Evolutionary conservation across 371 early-diverging fungal genomes (phyloP).

Genomic region (Rhizopus delemar): DNA sequence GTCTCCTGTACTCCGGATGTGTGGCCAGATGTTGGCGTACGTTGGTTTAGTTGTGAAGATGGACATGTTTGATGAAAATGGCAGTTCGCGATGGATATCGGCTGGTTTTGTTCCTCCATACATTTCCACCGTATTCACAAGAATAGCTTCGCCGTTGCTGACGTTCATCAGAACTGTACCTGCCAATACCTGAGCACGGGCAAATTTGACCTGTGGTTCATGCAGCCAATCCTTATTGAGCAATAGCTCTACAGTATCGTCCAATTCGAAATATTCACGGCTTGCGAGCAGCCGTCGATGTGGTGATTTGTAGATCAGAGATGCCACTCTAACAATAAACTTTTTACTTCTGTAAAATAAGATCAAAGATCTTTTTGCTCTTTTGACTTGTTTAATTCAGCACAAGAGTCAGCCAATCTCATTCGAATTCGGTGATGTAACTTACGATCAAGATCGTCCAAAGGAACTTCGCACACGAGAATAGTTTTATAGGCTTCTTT

Average conservation of each 20-base stretch:
- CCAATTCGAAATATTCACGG: constrained; percentile 1
- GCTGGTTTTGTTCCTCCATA: constrained; percentile 23
- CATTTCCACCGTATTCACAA: constrained; percentile 30
- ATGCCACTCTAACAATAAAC: no score
- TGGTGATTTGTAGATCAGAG: constrained; percentile 4
- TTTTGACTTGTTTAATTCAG: no score
- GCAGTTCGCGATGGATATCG: constrained; percentile 7
- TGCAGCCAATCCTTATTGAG: constrained; percentile 17
- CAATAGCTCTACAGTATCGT: constrained; percentile 1
- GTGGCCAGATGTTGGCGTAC: constrained; percentile 3
- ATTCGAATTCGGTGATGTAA: no score
- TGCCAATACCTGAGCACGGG: constrained; percentile 18
- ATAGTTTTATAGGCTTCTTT: no score
- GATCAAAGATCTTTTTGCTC: no score
- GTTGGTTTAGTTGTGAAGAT: not conserved
- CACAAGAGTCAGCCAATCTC: no score
- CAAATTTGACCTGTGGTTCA: constrained; percentile 22
- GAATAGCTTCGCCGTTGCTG: constrained; percentile 27
- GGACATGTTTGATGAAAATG: not conserved
- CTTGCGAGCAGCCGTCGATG: no score
- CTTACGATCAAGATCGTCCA: no score
- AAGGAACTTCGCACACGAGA: no score
- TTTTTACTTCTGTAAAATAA: no score
- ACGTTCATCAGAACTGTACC: constrained; percentile 24
- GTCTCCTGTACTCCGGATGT: not conserved